Evolutionary conservation across 352 stramenopile genomes (phyloP), one percentile per base, ranked within the genome.

Genomic region (Pseudoperonospora humuli): DNA sequence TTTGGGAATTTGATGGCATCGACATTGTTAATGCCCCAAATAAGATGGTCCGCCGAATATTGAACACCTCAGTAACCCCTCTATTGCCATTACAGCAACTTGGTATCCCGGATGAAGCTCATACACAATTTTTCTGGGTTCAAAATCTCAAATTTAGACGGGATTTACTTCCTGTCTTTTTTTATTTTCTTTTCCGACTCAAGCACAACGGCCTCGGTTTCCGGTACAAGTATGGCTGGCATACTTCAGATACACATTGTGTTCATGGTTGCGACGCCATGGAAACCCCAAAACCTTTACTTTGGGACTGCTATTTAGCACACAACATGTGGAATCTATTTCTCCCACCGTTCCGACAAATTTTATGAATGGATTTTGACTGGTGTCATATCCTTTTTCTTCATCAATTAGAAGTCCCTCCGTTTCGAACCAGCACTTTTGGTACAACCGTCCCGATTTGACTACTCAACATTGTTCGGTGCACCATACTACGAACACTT

Each of bases 191-290:
- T 0, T 54, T 43, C 20, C 29, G 38, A 1, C 38, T 46, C 9
- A 9, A 38, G 20, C 28, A 54, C 14, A 43, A 54, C 19, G 29
- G 23, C 1, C 23, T 42, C 23, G 27, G 17, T 14, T 36, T 54
- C 24, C 13, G 45, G 3, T 47, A 32, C n/a, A 54, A 54, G 13
- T 47, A 41, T 17, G 3, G 29, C 1, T 47, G 38, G 37, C 38
- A 32, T 11, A 28, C 26, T n/a, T 2, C 11, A 2, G 14, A 46
- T 7, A 33, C 25, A 15, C n/a, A 21, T 6, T 52, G 35, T 41
- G 25, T 40, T 31, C 15, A 46, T 18, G 28, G 14, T 7, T 52
- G 27, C 19, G 8, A 13, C 2, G 6, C 18, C 6, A 0, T 29
- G 3, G 37, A 46, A 41, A 36, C 24, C 0, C 27, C 28, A 0